Percentiles rank a stretch among this genome's conserved stretches.
These are phyloP conservation scores for Populus ilicifolia DNA, from an alignment of 345 rosid genomes.

Conservation along the genomic window DNA sequence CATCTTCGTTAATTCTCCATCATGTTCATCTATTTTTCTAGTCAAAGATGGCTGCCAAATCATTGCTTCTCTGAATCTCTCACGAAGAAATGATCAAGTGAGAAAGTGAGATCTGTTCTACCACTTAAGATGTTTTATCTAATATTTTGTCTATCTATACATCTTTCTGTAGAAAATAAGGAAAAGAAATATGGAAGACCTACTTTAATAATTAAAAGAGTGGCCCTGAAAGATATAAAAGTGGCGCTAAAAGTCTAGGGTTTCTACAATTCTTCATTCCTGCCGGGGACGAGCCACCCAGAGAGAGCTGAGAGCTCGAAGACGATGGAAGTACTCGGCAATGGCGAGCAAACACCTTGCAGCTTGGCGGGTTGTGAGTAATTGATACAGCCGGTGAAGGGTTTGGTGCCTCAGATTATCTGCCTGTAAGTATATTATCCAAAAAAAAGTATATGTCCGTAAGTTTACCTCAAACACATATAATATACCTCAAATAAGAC, in stretches of 20 bases:
- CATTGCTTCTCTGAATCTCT: conserved; percentile 7
- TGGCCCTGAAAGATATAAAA: conserved; percentile 5
- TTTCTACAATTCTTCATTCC: conserved; percentile 35
- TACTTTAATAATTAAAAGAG: not conserved
- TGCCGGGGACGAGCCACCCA: conserved; percentile 91
- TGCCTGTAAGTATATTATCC: conserved; percentile 60
- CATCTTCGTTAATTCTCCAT: not conserved
- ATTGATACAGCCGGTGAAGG: conserved; percentile 62
- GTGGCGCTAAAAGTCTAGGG: conserved; percentile 7
- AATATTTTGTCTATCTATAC: conserved; percentile 31
- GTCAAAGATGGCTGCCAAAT: conserved; percentile 27
- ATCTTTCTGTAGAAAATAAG: conserved; percentile 18
- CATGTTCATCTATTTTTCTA: not conserved
- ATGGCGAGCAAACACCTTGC: conserved; percentile 79
- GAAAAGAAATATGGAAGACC: conserved; percentile 12
- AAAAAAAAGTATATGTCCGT: not conserved
- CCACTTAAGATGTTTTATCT: conserved; percentile 22
- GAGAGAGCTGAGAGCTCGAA: conserved; percentile 89
- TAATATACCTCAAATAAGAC: not conserved
- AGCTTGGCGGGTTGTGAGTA: conserved; percentile 77
- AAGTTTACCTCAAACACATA: not conserved
- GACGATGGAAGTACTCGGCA: conserved; percentile 88
- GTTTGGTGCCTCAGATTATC: conserved; percentile 91
- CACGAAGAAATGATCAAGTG: not conserved
- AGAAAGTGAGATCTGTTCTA: conserved; percentile 8